Evolutionary conservation across 768 basidiomycete genomes (phyloP).

Genomic region (Tulasnella sp.): DNA sequence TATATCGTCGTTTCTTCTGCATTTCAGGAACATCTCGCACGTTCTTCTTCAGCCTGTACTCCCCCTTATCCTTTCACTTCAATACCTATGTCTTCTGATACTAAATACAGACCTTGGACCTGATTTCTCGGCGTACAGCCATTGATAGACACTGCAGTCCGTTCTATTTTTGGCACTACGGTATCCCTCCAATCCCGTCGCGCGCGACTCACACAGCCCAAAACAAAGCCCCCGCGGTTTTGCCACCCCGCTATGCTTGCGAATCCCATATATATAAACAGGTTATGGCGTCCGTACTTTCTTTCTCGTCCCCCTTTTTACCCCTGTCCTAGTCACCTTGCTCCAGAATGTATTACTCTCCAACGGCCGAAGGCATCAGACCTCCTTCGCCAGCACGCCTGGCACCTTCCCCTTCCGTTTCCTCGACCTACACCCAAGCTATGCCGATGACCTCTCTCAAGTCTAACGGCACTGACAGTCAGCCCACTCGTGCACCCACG

Average conservation of each 20-base stretch:
- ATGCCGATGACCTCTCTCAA: not conserved
- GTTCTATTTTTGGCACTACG: not conserved
- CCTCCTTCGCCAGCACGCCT: not conserved
- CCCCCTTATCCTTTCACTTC: too few relatives aligned
- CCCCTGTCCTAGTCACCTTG: not conserved
- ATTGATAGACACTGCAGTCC: not conserved
- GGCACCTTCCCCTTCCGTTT: not conserved
- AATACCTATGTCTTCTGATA: too few relatives aligned
- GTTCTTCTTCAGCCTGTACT: too few relatives aligned
- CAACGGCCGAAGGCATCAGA: not conserved
- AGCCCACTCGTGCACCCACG: not conserved
- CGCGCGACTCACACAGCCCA: not conserved
- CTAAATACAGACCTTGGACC: too few relatives aligned
- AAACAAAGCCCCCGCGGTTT: not conserved
- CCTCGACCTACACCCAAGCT: not conserved
- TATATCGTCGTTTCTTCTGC: too few relatives aligned
- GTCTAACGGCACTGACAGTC: not conserved
- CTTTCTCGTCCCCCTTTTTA: not conserved
- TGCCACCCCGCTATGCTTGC: not conserved
- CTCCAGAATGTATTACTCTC: not conserved
- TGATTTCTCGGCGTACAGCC: too few relatives aligned
- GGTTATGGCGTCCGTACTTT: not conserved
- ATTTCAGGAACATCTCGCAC: too few relatives aligned
- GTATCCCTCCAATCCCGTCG: not conserved
- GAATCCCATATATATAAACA: not conserved